Conservation (phyloP, 73 alveolate genomes). For the Stentor coeruleus region DNA sequence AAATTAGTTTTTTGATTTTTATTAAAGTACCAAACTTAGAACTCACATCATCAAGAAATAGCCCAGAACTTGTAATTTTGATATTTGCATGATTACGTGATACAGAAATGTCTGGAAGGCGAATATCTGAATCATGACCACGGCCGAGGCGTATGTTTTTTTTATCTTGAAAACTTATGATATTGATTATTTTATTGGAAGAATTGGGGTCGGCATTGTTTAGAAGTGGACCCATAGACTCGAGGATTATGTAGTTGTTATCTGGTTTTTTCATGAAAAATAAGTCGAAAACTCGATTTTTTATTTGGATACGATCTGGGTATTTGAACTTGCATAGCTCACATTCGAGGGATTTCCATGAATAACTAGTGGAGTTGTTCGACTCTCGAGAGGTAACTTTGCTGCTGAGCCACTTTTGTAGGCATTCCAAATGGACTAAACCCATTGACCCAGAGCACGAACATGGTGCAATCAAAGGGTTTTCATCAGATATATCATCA, state of each 20-base stretch:
- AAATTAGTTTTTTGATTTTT: too few relatives aligned
- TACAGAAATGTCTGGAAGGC: not conserved
- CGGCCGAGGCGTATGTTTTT: not conserved
- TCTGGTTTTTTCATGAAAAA: constrained; percentile 2
- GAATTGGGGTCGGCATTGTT: not conserved
- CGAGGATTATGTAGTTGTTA: not conserved
- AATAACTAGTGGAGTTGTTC: not conserved
- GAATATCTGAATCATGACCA: not conserved
- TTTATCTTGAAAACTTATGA: not conserved
- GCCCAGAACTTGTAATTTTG: not conserved
- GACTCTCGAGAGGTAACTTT: not conserved
- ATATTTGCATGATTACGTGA: not conserved
- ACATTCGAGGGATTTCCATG: constrained; percentile 24
- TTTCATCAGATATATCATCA: constrained; percentile 30
- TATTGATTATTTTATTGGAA: not conserved
- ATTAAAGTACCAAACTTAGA: not conserved
- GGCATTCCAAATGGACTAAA: constrained; percentile 46
- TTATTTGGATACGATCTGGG: not conserved
- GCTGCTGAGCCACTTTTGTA: constrained; percentile 46
- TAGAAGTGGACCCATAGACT: too few relatives aligned
- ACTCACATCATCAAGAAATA: not conserved
- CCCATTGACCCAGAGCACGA: constrained; percentile 45
- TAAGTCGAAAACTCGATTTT: not conserved
- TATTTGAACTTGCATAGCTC: constrained; percentile 18
- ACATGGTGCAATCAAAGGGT: constrained; percentile 52